A percentile compares a stretch with the other conserved stretches of the same genome.
Evolutionary conservation across 305 asterid genomes (phyloP).

Genomic region (Ajuga reptans): DNA sequence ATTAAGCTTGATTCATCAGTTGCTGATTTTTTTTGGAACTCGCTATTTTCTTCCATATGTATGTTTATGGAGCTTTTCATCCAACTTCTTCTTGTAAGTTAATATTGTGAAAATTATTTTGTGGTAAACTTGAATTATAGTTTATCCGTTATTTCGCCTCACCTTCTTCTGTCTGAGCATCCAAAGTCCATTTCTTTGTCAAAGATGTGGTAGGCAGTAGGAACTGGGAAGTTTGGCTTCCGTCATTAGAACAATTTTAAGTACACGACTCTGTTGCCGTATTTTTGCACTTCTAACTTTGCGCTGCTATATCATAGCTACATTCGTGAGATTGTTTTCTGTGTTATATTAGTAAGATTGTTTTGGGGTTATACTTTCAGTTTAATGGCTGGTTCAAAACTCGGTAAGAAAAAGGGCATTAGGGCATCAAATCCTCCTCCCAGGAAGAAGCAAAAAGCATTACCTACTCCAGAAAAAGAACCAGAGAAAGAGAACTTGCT

Average conservation of each 20-base stretch:
- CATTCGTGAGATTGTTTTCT: neutral
- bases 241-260: too few relatives aligned
- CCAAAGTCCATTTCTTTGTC: neutral
- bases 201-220: neutral
- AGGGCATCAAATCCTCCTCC: slow-evolving; percentile 33
- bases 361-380: slow-evolving; percentile 24
- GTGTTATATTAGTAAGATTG: neutral
- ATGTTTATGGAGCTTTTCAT: neutral
- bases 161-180: neutral
- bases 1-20: too few relatives aligned
- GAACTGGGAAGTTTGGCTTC: too few relatives aligned
- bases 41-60: neutral
- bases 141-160: neutral
- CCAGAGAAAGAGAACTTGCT: slow-evolving; percentile 39
- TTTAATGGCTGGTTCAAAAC: slow-evolving; percentile 54
- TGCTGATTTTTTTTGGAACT: too few relatives aligned
- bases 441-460: slow-evolving; percentile 59
- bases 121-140: neutral
- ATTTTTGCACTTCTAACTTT: neutral
- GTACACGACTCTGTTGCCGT: neutral
- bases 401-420: slow-evolving; percentile 32
- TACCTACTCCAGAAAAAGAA: slow-evolving; percentile 22
- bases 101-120: neutral
- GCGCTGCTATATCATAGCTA: too few relatives aligned
- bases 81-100: neutral